Evolutionary conservation across 192 early-diverging fungal species (phyloP).

Genomic region (Coemansia sp.): DNA sequence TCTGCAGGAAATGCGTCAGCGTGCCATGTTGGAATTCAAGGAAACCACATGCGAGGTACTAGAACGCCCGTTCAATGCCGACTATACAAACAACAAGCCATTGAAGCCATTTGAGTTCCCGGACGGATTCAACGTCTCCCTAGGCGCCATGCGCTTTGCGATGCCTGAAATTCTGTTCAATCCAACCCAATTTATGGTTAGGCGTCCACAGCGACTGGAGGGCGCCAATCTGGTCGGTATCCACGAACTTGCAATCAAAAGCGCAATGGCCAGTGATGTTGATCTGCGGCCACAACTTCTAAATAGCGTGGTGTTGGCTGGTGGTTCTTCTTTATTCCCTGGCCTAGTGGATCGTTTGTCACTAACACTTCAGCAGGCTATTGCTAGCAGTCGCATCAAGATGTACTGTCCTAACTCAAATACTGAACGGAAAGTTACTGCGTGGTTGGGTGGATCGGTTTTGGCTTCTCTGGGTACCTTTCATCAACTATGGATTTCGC

Average conservation of each 20-base stretch:
- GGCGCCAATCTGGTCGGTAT: conserved; percentile 53
- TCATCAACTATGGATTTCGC: conserved; percentile 98
- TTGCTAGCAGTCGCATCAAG: conserved; percentile 65
- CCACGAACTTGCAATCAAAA: conserved; percentile 72
- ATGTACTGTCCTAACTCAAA: conserved; percentile 74
- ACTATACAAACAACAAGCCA: conserved; percentile 59
- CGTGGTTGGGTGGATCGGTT: conserved; percentile 97
- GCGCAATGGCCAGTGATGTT: conserved; percentile 75
- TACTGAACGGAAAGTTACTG: conserved; percentile 86
- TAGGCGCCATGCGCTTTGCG: conserved; percentile 77
- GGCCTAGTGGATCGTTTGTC: conserved; percentile 83
- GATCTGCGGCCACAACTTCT: conserved; percentile 85
- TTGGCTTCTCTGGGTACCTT: conserved; percentile 93
- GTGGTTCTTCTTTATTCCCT: conserved; percentile 83
- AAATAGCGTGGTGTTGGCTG: conserved; percentile 82
- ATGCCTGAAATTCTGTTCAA: conserved; percentile 87
- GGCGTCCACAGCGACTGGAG: conserved; percentile 22
- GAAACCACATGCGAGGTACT: conserved; percentile 85
- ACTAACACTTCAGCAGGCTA: conserved; percentile 26
- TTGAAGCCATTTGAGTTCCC: conserved; percentile 92
- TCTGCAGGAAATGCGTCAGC: conserved; percentile 71
- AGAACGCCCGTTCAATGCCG: conserved; percentile 31
- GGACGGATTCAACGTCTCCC: conserved; percentile 84
- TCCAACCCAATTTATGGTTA: conserved; percentile 62
- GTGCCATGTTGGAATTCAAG: conserved; percentile 89